phyloP scores from a whole-genome alignment of 2,329 filamentous ascomycete species.

The Aspergillus eucalypticola region DNA sequence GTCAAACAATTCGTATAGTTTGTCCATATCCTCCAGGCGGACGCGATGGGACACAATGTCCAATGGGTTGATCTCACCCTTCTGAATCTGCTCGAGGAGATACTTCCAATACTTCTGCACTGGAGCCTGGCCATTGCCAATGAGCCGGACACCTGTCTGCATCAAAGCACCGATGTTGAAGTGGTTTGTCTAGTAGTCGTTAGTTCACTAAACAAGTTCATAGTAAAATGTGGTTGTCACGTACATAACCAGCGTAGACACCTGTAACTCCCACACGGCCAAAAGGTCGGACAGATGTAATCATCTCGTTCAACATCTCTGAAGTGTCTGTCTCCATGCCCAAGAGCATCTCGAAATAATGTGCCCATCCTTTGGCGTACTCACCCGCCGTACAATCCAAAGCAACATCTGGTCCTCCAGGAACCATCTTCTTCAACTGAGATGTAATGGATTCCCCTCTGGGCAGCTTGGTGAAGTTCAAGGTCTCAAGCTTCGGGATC shows the following conservation, averaged over 20 bases:
- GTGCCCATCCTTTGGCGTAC: slow-evolving; percentile 63
- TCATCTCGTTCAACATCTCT: slow-evolving; percentile 58
- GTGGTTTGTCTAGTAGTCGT: slow-evolving; percentile 65
- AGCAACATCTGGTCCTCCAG: slow-evolving; percentile 71
- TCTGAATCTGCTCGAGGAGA: slow-evolving; percentile 67
- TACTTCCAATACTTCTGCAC: slow-evolving; percentile 84
- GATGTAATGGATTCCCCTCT: slow-evolving; percentile 66
- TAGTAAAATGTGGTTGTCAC: slow-evolving; percentile 24
- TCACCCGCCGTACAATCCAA: slow-evolving; percentile 69
- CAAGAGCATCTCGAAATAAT: slow-evolving; percentile 59
- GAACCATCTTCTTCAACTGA: slow-evolving; percentile 71
- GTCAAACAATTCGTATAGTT: slow-evolving; percentile 65
- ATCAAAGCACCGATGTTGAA: slow-evolving; percentile 83
- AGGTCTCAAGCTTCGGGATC: slow-evolving; percentile 64
- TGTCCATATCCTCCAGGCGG: slow-evolving; percentile 69
- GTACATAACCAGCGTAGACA: slow-evolving; percentile 61
- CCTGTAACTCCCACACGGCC: slow-evolving; percentile 76
- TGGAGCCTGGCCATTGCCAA: slow-evolving; percentile 67
- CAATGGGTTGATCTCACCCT: slow-evolving; percentile 69
- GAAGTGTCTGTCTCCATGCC: slow-evolving; percentile 83
- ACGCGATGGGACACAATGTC: slow-evolving; percentile 82
- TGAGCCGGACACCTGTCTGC: slow-evolving; percentile 82
- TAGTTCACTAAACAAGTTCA: too few relatives aligned
- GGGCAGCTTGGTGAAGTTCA: slow-evolving; percentile 69
- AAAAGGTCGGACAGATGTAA: slow-evolving; percentile 56